phyloP scores from a whole-genome alignment of 2,329 filamentous ascomycete species.

The Talaromyces sp. region DNA sequence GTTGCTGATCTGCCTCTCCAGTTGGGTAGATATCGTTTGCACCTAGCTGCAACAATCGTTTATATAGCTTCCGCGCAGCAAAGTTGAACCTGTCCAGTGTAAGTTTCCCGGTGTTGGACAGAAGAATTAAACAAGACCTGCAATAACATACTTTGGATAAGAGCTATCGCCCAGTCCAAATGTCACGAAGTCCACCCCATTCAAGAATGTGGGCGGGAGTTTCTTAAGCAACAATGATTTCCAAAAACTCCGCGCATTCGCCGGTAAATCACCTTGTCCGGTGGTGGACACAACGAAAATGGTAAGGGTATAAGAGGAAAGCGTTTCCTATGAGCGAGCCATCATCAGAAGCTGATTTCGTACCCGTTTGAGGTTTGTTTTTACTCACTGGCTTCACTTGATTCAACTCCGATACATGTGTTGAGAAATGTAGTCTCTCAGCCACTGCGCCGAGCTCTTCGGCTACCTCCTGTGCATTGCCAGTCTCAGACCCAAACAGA shows the following conservation, averaged over 20 bases:
- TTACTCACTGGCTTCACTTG: slow-evolving; percentile 69
- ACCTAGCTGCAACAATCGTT: slow-evolving; percentile 80
- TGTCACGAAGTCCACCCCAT: slow-evolving; percentile 71
- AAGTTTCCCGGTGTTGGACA: not conserved
- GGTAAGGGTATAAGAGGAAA: slow-evolving; percentile 40
- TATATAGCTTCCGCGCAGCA: slow-evolving; percentile 84
- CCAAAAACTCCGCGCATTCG: slow-evolving; percentile 83
- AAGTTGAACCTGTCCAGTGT: slow-evolving; percentile 74
- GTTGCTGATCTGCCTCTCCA: slow-evolving; percentile 91
- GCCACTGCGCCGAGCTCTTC: slow-evolving; percentile 76
- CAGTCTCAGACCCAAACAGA: slow-evolving; percentile 92
- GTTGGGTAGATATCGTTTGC: slow-evolving; percentile 73
- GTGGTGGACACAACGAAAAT: slow-evolving; percentile 89
- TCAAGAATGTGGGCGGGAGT: slow-evolving; percentile 70
- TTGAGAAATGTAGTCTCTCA: slow-evolving; percentile 77
- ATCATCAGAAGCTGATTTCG: not conserved
- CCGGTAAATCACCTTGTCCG: slow-evolving; percentile 89
- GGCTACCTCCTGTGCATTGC: slow-evolving; percentile 89
- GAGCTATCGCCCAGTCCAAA: slow-evolving; percentile 95
- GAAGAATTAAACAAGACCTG: no score
- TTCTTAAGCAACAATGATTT: slow-evolving; percentile 77
- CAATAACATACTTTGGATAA: slow-evolving; percentile 75
- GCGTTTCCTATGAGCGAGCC: slow-evolving; percentile 29
- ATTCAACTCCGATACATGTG: slow-evolving; percentile 76
- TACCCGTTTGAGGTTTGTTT: slow-evolving; percentile 12